Evolutionary conservation across 1,139 yeast species (phyloP).

Genomic region (Yamadazyma siamensis): DNA sequence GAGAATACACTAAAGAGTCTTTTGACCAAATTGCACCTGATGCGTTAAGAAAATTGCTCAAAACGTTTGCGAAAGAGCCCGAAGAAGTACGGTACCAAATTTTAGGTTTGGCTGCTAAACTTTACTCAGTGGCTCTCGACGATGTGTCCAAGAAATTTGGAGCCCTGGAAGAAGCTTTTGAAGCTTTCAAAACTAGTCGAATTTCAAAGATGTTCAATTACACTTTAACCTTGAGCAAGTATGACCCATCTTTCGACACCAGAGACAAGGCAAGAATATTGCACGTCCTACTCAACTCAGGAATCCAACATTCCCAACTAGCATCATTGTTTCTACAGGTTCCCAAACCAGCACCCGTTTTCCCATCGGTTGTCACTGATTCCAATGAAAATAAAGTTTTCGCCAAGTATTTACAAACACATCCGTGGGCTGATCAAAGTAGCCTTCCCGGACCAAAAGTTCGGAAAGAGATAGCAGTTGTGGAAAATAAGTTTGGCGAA

Average conservation of each 20-base stretch:
- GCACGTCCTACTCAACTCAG: conserved; percentile 43
- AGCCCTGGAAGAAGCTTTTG: conserved; percentile 26
- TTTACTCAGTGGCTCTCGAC: conserved; percentile 51
- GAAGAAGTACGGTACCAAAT: conserved; percentile 67
- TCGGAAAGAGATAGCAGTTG: conserved; percentile 30
- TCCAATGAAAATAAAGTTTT: conserved; percentile 18
- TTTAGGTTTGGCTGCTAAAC: conserved; percentile 70
- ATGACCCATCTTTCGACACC: conserved; percentile 73
- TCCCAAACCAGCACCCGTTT: conserved; percentile 64
- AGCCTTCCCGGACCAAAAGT: conserved; percentile 33
- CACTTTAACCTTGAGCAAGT: conserved; percentile 62
- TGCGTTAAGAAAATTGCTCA: conserved; percentile 59
- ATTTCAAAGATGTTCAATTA: conserved; percentile 59
- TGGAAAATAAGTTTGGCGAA: conserved; percentile 21
- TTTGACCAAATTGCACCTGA: conserved; percentile 65
- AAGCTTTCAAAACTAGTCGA: conserved; percentile 20
- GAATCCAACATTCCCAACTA: conserved; percentile 44
- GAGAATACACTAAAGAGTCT: conserved; percentile 61
- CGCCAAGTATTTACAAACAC: conserved; percentile 22
- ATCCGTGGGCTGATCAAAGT: conserved; percentile 35
- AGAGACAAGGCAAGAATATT: conserved; percentile 84
- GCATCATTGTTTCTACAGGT: conserved; percentile 79
- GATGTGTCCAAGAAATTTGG: too few species aligned
- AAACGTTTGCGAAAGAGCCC: conserved; percentile 53
- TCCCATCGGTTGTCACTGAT: conserved; percentile 6